Evolutionary conservation across 441 rosid genomes (phyloP).

Genomic region (Macaranga tanarius): DNA sequence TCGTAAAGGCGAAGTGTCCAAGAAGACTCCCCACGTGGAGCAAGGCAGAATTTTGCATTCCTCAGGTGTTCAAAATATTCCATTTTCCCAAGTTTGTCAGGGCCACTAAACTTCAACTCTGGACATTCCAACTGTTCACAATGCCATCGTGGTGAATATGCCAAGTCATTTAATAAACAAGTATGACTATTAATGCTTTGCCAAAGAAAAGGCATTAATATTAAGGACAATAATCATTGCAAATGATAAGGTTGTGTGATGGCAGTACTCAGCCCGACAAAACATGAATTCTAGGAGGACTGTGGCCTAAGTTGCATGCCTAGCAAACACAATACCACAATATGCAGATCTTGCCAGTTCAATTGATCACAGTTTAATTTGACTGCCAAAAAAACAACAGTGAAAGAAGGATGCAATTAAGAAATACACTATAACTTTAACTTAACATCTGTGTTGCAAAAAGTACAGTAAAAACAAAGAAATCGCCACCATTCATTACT

Average conservation of each 20-base stretch:
- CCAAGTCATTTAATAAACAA: slow-evolving; percentile 12
- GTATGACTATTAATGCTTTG: background rate
- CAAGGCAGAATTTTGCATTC: slow-evolving; percentile 90
- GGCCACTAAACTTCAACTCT: slow-evolving; percentile 83
- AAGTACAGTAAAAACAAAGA: background rate
- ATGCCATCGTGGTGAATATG: slow-evolving; percentile 30
- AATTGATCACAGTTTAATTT: background rate
- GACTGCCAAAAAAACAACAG: background rate
- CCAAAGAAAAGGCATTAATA: background rate
- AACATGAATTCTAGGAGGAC: background rate
- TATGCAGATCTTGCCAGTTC: background rate
- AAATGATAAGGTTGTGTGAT: too few species aligned
- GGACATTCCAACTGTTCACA: slow-evolving; percentile 90
- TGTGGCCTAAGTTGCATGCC: background rate
- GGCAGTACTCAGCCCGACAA: background rate
- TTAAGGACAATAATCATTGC: background rate
- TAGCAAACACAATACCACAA: background rate
- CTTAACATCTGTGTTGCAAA: background rate
- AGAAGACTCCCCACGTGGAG: slow-evolving; percentile 96
- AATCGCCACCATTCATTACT: background rate
- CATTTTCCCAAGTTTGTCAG: slow-evolving; percentile 67
- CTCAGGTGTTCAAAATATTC: slow-evolving; percentile 90
- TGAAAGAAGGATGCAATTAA: background rate
- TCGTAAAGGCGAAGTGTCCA: slow-evolving; percentile 98
- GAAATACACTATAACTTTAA: background rate